phyloP scores from a whole-genome alignment of 2,329 filamentous ascomycete genomes.

The Metarhizium album region DNA sequence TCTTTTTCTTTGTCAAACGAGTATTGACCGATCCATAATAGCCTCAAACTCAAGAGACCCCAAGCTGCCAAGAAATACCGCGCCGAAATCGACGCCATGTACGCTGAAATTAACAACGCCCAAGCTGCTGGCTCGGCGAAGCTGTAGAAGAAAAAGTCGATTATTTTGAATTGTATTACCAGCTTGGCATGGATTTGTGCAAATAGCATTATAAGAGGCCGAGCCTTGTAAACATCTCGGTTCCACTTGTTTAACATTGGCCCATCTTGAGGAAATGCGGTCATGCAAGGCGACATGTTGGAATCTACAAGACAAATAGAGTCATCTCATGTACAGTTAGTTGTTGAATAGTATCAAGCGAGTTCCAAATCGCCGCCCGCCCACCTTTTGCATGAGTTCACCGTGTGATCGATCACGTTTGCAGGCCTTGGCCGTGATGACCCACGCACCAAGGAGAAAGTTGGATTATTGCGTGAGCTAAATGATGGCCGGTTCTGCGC shows the following conservation, averaged over 20 bases:
- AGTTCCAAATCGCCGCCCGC: too few species aligned
- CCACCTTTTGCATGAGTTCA: too few species aligned
- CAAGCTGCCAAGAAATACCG: conserved; percentile 43
- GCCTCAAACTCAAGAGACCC: conserved; percentile 50
- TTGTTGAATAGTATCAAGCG: too few species aligned
- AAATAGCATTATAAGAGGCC: neutral
- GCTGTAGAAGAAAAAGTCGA: neutral
- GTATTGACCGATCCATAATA: conserved; percentile 18
- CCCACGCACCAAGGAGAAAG: too few species aligned
- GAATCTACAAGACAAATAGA: too few species aligned
- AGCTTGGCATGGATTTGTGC: neutral
- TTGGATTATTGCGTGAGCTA: too few species aligned
- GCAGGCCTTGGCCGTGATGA: too few species aligned
- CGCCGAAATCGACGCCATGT: conserved; percentile 44
- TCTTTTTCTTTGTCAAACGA: too few species aligned
- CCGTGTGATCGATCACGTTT: too few species aligned
- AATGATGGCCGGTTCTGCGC: too few species aligned
- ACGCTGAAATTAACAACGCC: conserved; percentile 35
- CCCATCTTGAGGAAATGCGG: neutral
- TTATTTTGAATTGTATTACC: neutral
- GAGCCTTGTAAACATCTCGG: neutral
- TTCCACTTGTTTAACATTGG: neutral
- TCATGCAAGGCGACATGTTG: too few species aligned
- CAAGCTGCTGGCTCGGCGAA: conserved; percentile 1
- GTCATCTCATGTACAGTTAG: too few species aligned